Percentiles rank a stretch among this genome's conserved stretches.
Evolutionary conservation across 176 grass and related monocot species (phyloP).

Genomic region (Tillandsia leiboldiana): DNA sequence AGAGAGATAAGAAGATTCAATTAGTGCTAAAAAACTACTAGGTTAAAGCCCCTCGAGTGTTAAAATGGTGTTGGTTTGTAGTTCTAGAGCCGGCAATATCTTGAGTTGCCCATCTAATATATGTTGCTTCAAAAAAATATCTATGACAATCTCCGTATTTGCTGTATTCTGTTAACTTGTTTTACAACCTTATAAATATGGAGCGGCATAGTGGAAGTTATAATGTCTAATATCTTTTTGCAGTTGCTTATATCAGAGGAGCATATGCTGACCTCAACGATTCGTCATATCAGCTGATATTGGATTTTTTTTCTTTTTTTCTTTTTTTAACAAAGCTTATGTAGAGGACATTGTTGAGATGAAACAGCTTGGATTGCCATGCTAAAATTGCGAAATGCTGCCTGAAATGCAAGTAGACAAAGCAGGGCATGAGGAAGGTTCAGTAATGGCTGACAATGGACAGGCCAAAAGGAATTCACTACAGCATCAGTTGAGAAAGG

Average conservation of each 20-base stretch:
- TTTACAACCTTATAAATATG: too few species aligned
- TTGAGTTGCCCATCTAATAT: too few species aligned
- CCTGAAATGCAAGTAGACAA: constrained; percentile 32
- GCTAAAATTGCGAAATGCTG: constrained; percentile 35
- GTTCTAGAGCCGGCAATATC: too few species aligned
- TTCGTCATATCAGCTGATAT: neutral
- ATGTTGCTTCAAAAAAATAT: too few species aligned
- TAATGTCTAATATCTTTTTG: too few species aligned
- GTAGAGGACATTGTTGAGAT: neutral
- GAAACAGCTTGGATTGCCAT: constrained; percentile 23
- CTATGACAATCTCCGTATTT: too few species aligned
- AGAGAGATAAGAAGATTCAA: too few species aligned
- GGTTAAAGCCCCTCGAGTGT: too few species aligned
- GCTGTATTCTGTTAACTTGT: too few species aligned
- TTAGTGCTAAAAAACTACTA: too few species aligned
- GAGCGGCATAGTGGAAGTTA: too few species aligned
- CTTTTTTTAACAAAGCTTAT: neutral
- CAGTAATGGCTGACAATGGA: constrained; percentile 16
- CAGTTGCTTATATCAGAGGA: neutral
- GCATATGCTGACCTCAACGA: neutral
- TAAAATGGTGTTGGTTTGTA: too few species aligned
- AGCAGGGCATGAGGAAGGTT: constrained; percentile 24
- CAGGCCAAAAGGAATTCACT: constrained; percentile 32
- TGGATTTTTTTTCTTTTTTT: constrained; percentile 12
- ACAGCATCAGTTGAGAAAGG: constrained; percentile 30